Percentiles rank a stretch among this genome's conserved stretches.
Evolutionary conservation across 352 stramenopile species (phyloP).

Genomic region (Phytopythium oedochilum): DNA sequence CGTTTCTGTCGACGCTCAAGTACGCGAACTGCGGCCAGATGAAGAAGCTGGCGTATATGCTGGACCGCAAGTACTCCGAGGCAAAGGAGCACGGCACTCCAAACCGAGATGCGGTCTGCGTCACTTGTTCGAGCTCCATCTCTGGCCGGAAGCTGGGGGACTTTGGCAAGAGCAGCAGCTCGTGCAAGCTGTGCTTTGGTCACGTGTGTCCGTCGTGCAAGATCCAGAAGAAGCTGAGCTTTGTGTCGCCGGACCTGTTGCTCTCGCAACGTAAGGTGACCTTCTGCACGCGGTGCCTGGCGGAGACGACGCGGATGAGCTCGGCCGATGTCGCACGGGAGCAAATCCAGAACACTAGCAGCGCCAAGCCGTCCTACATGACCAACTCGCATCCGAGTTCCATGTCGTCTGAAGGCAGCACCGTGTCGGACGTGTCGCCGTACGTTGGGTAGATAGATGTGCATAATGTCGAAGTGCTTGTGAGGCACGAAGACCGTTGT

Average conservation of each 20-base stretch:
- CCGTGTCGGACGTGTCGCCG: constrained; percentile 1
- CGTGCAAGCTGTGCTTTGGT: constrained; percentile 31
- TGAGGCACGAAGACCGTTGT: too few species aligned
- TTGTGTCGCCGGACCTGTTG: constrained; percentile 20
- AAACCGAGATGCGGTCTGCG: constrained; percentile 24
- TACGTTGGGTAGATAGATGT: background rate
- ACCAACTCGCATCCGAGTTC: background rate
- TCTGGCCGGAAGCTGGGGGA: constrained; percentile 13
- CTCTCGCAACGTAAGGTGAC: constrained; percentile 25
- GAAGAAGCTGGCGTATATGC: too few species aligned
- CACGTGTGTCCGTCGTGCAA: constrained; percentile 20
- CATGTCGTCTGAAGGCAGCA: constrained; percentile 2
- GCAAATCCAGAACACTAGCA: constrained; percentile 10
- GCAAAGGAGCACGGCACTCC: constrained; percentile 22
- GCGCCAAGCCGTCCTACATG: constrained; percentile 2
- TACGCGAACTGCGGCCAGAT: too few species aligned
- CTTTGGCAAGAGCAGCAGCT: constrained; percentile 24
- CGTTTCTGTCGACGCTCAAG: too few species aligned
- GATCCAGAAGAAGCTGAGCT: constrained; percentile 23
- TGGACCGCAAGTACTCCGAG: too few species aligned
- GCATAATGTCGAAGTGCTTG: too few species aligned
- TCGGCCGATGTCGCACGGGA: constrained; percentile 15
- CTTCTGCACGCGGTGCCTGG: constrained; percentile 31
- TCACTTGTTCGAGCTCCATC: constrained; percentile 15
- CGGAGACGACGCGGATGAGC: constrained; percentile 17